Evolutionary conservation across 352 stramenopile species (phyloP), one percentile per base, ranked within the genome.

Genomic region (Phytophthora colocasiae): DNA sequence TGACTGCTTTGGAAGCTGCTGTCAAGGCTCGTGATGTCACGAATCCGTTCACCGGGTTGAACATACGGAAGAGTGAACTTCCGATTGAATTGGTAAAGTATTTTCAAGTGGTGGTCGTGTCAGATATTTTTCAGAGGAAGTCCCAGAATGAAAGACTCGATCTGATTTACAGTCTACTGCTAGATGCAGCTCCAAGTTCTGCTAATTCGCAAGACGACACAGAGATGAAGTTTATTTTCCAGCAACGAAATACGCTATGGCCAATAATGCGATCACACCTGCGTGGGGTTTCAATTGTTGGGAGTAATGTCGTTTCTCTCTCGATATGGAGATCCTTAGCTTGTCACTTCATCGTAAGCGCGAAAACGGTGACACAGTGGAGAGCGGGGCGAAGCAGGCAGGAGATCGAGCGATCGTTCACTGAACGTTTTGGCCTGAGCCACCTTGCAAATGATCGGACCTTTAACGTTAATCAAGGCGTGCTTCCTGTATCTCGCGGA

Each of bases 91-190:
- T 86, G 36, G 31, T 77, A 7, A 70, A 58, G 31, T 76, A 66
- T 48, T 83, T 91, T 47, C 70, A 91, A 47, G 38, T 91, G 6
- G 51, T 74, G 2, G 38, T 93, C 22, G 77, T 90, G 3, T 83
- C 79, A 0, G 80, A 90, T 7, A 53, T 11, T 0, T 95, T 93
- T 38, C 66, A 76, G 27, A 79, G 78, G 27, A 63, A 63, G 31
- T 58, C 58, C 0, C 84, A 92, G 40, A 63, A 61, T 4, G 69
- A 92, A 32, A 72, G 84, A 7, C 71, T 93, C 0, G 50, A 66
- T 10, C 31, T 81, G 5, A 60, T 93, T 7, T 90, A 90, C 29
- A 57, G 75, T 24, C 52, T 69, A 10, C 48, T 83, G 11, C 27
- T 81, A 31, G 22, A 46, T 5, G 39, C 44, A 43, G 15, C 12